Evolutionary conservation across 2,329 filamentous ascomycete genomes (phyloP).

Genomic region (Chalaropsis ovoidea): DNA sequence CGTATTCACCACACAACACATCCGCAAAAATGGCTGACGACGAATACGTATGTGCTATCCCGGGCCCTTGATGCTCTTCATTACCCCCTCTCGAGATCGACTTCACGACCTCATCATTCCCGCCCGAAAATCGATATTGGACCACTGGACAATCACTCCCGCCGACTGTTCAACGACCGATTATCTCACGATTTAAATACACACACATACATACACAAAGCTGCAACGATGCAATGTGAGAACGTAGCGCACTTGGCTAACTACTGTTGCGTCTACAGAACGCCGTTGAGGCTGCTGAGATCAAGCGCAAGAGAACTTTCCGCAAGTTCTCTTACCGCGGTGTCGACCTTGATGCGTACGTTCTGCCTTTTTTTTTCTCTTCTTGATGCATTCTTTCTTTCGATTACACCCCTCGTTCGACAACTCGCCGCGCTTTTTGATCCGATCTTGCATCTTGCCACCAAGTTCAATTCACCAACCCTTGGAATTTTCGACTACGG

Average conservation of each 20-base stretch:
- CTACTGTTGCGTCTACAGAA: slow-evolving; percentile 48
- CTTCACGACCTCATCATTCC: slow-evolving; percentile 2
- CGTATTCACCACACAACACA: slow-evolving; percentile 30
- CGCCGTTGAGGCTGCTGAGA: slow-evolving; percentile 94
- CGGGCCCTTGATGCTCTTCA: slow-evolving; percentile 16
- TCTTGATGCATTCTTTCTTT: slow-evolving; percentile 1
- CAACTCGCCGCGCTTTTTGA: slow-evolving; percentile 8
- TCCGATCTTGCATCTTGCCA: background rate
- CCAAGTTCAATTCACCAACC: background rate
- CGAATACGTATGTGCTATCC: slow-evolving; percentile 63
- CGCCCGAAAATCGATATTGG: slow-evolving; percentile 20
- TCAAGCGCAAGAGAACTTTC: slow-evolving; percentile 99
- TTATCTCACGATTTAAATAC: slow-evolving; percentile 16
- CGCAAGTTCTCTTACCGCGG: slow-evolving; percentile 99
- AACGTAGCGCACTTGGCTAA: slow-evolving; percentile 19
- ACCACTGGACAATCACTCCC: slow-evolving; percentile 29
- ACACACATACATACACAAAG: background rate
- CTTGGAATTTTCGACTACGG: background rate
- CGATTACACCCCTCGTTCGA: slow-evolving; percentile 51
- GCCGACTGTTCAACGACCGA: slow-evolving; percentile 20
- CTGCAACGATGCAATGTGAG: slow-evolving; percentile 8
- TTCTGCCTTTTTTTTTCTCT: slow-evolving; percentile 28
- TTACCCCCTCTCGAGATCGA: slow-evolving; percentile 10
- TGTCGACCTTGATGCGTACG: slow-evolving; percentile 98
- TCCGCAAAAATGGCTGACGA: slow-evolving; percentile 68